phyloP scores from a whole-genome alignment of 306 rosid genomes.

The Elaeagnus macrophylla region DNA sequence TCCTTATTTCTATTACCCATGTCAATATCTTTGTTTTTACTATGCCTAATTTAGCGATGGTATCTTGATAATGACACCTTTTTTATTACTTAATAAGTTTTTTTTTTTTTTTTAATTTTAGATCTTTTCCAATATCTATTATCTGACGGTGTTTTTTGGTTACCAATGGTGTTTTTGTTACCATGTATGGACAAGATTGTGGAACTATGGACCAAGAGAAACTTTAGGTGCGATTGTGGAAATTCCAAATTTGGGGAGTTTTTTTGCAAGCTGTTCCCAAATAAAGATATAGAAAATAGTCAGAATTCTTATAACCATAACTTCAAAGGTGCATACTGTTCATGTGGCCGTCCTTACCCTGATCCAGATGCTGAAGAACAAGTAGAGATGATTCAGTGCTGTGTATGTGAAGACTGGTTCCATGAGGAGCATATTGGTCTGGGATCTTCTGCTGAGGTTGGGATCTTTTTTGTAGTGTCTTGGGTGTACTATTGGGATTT shows the following conservation, averaged over 20 bases:
- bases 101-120: neutral
- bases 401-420: conserved; percentile 97
- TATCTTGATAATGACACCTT: too few relatives aligned
- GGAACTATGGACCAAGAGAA: conserved; percentile 96
- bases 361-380: conserved; percentile 90
- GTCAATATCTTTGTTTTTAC: too few relatives aligned
- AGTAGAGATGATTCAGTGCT: conserved; percentile 94
- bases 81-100: too few relatives aligned
- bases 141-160: conserved; percentile 6
- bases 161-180: too few relatives aligned
- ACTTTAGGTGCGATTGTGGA: conserved; percentile 94
- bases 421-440: conserved; percentile 96
- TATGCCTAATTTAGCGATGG: too few relatives aligned
- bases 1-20: too few relatives aligned
- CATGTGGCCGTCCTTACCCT: conserved; percentile 88
- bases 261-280: conserved; percentile 72
- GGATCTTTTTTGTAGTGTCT: conserved; percentile 15
- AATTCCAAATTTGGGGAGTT: conserved; percentile 88
- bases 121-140: neutral
- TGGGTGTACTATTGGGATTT: neutral
- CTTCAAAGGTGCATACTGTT: conserved; percentile 86
- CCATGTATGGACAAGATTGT: conserved; percentile 50
- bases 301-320: conserved; percentile 79
- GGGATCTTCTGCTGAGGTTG: conserved; percentile 71
- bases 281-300: conserved; percentile 66